Evolutionary conservation across 179 eudicot species (phyloP).

Genomic region (Silene vulgaris): DNA sequence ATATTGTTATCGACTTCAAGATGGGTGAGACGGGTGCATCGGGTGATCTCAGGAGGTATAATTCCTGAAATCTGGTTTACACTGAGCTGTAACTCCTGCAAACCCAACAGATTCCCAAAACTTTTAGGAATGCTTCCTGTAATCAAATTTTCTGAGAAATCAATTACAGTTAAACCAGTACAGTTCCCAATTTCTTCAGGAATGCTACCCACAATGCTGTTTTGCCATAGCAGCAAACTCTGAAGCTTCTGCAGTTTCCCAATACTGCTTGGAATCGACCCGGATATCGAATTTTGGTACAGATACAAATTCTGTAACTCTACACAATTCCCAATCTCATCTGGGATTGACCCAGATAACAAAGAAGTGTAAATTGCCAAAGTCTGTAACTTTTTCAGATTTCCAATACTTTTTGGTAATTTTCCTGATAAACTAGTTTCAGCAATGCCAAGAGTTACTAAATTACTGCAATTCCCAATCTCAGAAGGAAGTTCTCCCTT

Average conservation of each 20-base stretch:
- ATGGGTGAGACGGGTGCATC: constrained; percentile 58
- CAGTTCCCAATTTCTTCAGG: constrained; percentile 66
- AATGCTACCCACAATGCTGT: constrained; percentile 58
- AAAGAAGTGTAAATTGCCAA: constrained; percentile 66
- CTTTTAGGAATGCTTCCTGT: constrained; percentile 67
- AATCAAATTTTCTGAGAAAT: constrained; percentile 58
- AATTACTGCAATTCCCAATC: constrained; percentile 64
- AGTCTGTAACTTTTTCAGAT: constrained; percentile 56
- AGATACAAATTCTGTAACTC: constrained; percentile 61
- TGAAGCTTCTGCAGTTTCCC: constrained; percentile 61
- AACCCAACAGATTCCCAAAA: constrained; percentile 41
- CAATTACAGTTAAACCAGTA: constrained; percentile 48
- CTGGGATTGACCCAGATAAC: constrained; percentile 71
- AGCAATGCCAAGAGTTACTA: constrained; percentile 62
- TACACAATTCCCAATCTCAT: constrained; percentile 67
- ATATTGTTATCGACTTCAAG: constrained; percentile 73
- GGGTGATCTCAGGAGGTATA: constrained; percentile 57
- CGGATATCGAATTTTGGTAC: constrained; percentile 74
- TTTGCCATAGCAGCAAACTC: constrained; percentile 77
- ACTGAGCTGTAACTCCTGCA: constrained; percentile 68
- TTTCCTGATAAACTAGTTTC: constrained; percentile 73
- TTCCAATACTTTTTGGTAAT: constrained; percentile 58
- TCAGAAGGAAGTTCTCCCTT: constrained; percentile 62
- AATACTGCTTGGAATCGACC: constrained; percentile 52
- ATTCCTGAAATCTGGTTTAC: constrained; percentile 61